Base-by-base conservation (phyloP, 768 basidiomycete genomes). In the Leucocoprinus birnbaumii region DNA sequence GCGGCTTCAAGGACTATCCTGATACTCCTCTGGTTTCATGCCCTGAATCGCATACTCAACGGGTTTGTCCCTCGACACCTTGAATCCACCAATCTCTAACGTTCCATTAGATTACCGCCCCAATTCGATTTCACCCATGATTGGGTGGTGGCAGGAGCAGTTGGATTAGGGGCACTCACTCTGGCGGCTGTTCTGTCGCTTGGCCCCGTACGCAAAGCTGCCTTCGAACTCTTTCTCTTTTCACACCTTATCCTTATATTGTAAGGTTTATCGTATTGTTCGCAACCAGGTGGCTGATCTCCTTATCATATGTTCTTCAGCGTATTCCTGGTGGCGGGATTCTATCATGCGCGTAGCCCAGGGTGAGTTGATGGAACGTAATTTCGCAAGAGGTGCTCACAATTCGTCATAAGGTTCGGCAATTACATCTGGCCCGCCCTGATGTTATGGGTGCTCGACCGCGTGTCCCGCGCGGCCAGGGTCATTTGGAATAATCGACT, bases 391-490 rank as follows among this genome's bases (percentile, higher is more conserved):
- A 16, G 40, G 14, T 6, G 14, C 27, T 49, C 27, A 53, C 37
- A 46, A 16, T 27, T 27, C 22, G 43, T 53, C 40, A 22, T 48
- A 37, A 73, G 71, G 16, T 70, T 64, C 56, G 72, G 65, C n/a
- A 62, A 59, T 48, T 79, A 75, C 58, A 68, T 80, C 48, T 79
- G 77, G 77, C 76, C 78, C 14, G 70, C 70, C 19, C 65, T 79
- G 51, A 59, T 77, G 48, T 57, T 82, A 52, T 82, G 78, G 79
- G 74, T 64, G 11, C 62, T 78, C 51, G 80, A 82, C 62, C 73
- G 79, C 24, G 53, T 66, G 45, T 58, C 75, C 46, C 76, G 80
- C 13, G 56, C 66, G 47, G 40, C 63, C 38, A 72, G 78, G 40
- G 61, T 79, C 51, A 42, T 76, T 24, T 71, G 68, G 61, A 72